Evolutionary conservation across 169 alveolate genomes (phyloP), one percentile per base, ranked within the genome.

Genomic region (Plasmodium reichenowi): DNA sequence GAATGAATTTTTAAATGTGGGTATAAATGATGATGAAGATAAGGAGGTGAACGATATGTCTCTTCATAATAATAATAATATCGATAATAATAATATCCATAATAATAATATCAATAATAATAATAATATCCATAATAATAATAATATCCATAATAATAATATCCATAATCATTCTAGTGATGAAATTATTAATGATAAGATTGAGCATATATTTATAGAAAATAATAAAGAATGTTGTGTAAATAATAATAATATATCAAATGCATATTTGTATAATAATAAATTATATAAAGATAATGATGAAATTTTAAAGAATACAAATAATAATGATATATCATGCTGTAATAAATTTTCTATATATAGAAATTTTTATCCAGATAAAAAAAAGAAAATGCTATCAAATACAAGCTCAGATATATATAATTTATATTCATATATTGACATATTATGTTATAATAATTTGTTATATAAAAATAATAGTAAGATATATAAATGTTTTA

Each of bases 401-500:
- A 38, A 5, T 38, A 38, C 9, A 38, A n/a, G 32, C 15, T 56
- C 74, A 12, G 80, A 67, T 56, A 64, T 67, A 8, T 83, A 83
- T 66, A 83, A 45, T 45, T 45, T 83, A 20, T 83, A 68, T 24
- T 68, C 91, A 9, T 83, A 83, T 43, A 24, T 83, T 3, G 91
- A 83, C 56, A n/a, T 83, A 20, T 17, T 83, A 15, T 83, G 91
- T 43, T 83, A 83, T 48, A 56, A 50, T 29, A 68, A 54, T 67
- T 68, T 83, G 45, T 50, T 83, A 8, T 5, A 48, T 6, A 76
- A 64, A 45, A 67, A 58, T 20, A 60, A 66, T 12, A 20, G 89
- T 20, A 83, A 83, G 48, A 43, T 83, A 3, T 83, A 68, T 22
- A 83, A 26, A 17, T 83, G 91, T 47, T 83, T 67, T 67, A 83